These are phyloP conservation scores for Haberlea rhodopensis DNA, from an alignment of 257 asterid species.

Conservation along the genomic window DNA sequence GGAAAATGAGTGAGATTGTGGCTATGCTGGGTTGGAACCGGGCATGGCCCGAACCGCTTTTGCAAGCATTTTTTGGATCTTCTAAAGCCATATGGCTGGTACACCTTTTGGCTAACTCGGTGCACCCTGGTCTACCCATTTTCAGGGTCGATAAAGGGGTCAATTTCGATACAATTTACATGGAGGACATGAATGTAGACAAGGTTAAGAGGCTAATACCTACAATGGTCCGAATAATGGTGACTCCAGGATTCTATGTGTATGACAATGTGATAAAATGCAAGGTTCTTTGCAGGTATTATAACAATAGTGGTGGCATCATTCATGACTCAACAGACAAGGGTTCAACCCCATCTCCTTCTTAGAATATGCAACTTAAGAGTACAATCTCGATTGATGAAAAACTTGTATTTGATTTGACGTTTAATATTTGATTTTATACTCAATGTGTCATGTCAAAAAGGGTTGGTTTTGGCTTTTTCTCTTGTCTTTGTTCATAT, in stretches of 20 bases:
- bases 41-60: constrained; percentile 93
- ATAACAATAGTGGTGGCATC: constrained; percentile 34
- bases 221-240: constrained; percentile 75
- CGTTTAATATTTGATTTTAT: neutral
- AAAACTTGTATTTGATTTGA: neutral
- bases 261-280: constrained; percentile 92
- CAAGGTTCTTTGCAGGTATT: constrained; percentile 85
- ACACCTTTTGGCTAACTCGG: constrained; percentile 83
- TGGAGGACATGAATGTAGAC: constrained; percentile 94
- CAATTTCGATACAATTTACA: constrained; percentile 75
- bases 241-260: constrained; percentile 89
- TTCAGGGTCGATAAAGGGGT: constrained; percentile 75
- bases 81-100: constrained; percentile 89
- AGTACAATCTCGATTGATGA: neutral
- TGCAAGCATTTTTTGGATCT: constrained; percentile 88
- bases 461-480: constrained; percentile 26
- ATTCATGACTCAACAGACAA: constrained; percentile 32
- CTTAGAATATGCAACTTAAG: constrained; percentile 16
- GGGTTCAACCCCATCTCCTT: constrained; percentile 56
- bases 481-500: constrained; percentile 9
- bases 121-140: constrained; percentile 75
- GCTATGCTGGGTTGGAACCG: constrained; percentile 89
- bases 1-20: constrained; percentile 95
- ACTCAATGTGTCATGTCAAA: constrained; percentile 6
- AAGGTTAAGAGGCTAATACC: constrained; percentile 68